A percentile compares a stretch with the other conserved stretches of the same genome.
Conservation (phyloP, 2,329 filamentous ascomycete species). For the Leptographium galeiforme region DNA sequence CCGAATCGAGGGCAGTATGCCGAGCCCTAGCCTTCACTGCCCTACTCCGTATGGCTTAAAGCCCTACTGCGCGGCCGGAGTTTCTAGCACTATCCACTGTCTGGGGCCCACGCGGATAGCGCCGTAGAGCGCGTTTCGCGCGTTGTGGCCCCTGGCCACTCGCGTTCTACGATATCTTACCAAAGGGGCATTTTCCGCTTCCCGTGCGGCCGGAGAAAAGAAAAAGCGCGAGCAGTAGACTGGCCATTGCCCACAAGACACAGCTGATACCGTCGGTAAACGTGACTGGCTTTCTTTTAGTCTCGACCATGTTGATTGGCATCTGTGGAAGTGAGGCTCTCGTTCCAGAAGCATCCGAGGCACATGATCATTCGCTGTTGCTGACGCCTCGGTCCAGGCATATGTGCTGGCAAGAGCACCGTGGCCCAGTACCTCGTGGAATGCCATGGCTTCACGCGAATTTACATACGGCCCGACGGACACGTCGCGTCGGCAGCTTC, state of each 20-base stretch:
- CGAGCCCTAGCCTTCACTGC: not conserved
- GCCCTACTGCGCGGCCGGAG: not conserved
- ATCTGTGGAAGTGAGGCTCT: slow-evolving; percentile 52
- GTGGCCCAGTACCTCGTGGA: slow-evolving; percentile 79
- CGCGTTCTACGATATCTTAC: not conserved
- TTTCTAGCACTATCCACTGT: not conserved
- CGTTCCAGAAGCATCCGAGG: not conserved
- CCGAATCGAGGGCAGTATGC: no score
- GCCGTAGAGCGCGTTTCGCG: not conserved
- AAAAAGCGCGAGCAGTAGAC: not conserved
- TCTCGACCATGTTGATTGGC: slow-evolving; percentile 54
- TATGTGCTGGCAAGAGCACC: slow-evolving; percentile 85
- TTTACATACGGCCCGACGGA: slow-evolving; percentile 37
- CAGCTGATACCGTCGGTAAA: not conserved
- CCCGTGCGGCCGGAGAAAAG: not conserved
- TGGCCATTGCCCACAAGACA: not conserved
- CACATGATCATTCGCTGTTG: not conserved
- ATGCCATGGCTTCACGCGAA: slow-evolving; percentile 65
- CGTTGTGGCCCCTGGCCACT: not conserved
- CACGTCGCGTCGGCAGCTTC: not conserved
- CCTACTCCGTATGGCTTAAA: not conserved
- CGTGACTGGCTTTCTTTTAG: not conserved
- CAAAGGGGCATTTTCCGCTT: not conserved
- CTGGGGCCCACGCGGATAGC: not conserved
- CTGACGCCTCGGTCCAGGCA: slow-evolving; percentile 40